Evolutionary conservation across 164 flowering plant genomes (phyloP).

Genomic region (Stephania cephalantha): DNA sequence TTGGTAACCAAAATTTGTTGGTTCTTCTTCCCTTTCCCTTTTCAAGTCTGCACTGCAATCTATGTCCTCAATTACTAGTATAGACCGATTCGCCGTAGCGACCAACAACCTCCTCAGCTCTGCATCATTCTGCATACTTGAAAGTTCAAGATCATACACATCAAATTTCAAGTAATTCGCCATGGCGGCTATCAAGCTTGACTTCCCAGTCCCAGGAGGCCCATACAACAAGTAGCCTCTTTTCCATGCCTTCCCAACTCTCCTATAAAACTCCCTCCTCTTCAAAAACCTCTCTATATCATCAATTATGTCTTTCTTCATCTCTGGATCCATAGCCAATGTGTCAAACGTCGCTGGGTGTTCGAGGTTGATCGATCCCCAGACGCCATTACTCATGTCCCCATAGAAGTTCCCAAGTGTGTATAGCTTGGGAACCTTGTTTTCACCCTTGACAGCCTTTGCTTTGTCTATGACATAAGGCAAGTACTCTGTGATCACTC

Average conservation of each 20-base stretch:
- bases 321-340: slow-evolving; percentile 52
- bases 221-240: slow-evolving; percentile 64
- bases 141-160: slow-evolving; percentile 57
- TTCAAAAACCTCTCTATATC: slow-evolving; percentile 43
- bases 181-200: slow-evolving; percentile 72
- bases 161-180: slow-evolving; percentile 60
- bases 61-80: slow-evolving; percentile 58
- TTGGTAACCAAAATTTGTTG: not conserved
- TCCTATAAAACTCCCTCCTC: slow-evolving; percentile 49
- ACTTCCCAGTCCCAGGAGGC: slow-evolving; percentile 73
- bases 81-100: slow-evolving; percentile 39
- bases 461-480: slow-evolving; percentile 24
- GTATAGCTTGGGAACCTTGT: slow-evolving; percentile 27
- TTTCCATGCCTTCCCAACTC: slow-evolving; percentile 66
- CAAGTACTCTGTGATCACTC: slow-evolving; percentile 27
- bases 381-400: not conserved
- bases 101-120: slow-evolving; percentile 46
- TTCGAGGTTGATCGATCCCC: slow-evolving; percentile 28
- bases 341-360: slow-evolving; percentile 58
- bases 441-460: slow-evolving; percentile 17
- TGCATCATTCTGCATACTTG: slow-evolving; percentile 38
- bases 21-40: not conserved
- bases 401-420: slow-evolving; percentile 17
- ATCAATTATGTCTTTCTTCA: slow-evolving; percentile 36
- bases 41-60: slow-evolving; percentile 36